phyloP scores from a whole-genome alignment of 345 rosid genomes.

The Populus simonii region DNA sequence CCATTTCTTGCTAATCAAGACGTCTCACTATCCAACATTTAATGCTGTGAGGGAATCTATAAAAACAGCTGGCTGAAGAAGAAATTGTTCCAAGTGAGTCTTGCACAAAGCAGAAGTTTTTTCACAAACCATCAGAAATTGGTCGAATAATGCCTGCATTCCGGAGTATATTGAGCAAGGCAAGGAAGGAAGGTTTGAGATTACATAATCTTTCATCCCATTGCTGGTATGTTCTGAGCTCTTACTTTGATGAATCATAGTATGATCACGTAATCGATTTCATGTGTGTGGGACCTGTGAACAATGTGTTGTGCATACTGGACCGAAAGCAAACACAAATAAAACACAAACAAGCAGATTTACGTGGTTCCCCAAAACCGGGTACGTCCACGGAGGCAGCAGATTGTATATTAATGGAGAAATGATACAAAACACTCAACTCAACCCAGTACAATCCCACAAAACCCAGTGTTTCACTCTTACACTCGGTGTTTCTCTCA shows the following conservation, averaged over 20 bases:
- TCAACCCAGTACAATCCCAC: too few relatives aligned
- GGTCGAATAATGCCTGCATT: slow-evolving; percentile 56
- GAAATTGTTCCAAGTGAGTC: slow-evolving; percentile 59
- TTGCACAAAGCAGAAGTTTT: slow-evolving; percentile 47
- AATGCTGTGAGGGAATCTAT: slow-evolving; percentile 47
- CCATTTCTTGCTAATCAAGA: slow-evolving; percentile 50
- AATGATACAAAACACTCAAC: too few relatives aligned
- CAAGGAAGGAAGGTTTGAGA: slow-evolving; percentile 45
- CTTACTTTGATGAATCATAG: slow-evolving; percentile 39
- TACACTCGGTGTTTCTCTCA: too few relatives aligned
- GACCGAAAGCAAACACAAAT: too few relatives aligned
- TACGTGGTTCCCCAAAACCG: too few relatives aligned
- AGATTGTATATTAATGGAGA: too few relatives aligned
- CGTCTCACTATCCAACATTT: slow-evolving; percentile 34
- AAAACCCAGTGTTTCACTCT: too few relatives aligned
- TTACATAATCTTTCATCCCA: slow-evolving; percentile 60
- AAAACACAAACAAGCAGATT: too few relatives aligned
- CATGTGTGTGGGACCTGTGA: slow-evolving; percentile 45
- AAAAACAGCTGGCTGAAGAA: slow-evolving; percentile 30
- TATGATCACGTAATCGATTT: slow-evolving; percentile 43
- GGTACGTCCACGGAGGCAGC: too few relatives aligned
- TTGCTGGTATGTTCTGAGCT: slow-evolving; percentile 41
- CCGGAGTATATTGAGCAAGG: slow-evolving; percentile 52
- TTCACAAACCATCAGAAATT: slow-evolving; percentile 54
- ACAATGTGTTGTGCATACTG: too few relatives aligned